Conservation (phyloP, 1,284 basidiomycete species). For the Boletus mariae region DNA sequence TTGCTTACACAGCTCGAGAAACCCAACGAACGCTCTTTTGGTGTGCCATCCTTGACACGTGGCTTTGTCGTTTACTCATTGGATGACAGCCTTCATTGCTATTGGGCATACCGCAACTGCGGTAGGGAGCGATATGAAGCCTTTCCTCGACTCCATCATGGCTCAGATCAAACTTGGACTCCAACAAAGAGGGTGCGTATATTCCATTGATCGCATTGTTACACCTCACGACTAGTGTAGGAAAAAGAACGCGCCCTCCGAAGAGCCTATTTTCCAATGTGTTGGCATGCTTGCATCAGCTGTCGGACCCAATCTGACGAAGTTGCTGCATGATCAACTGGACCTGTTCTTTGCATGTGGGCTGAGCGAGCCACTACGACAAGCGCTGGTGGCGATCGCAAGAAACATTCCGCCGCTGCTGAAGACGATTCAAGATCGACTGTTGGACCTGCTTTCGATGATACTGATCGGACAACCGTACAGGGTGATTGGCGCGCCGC, state of each 20-base stretch:
- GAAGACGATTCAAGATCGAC: constrained; percentile 90
- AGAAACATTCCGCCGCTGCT: constrained; percentile 88
- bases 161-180: constrained; percentile 86
- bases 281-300: constrained; percentile 94
- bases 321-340: constrained; percentile 93
- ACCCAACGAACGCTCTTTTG: constrained; percentile 85
- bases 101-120: constrained; percentile 94
- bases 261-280: constrained; percentile 97
- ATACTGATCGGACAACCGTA: constrained; percentile 84
- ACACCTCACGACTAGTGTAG: constrained; percentile 39
- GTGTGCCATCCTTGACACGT: constrained; percentile 38
- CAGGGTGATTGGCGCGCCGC: constrained; percentile 79
- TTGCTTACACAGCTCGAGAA: constrained; percentile 86
- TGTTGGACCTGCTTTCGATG: constrained; percentile 79
- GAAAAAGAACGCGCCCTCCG: constrained; percentile 90
- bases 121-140: constrained; percentile 93
- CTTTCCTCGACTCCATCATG: constrained; percentile 93
- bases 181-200: constrained; percentile 74
- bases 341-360: constrained; percentile 97
- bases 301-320: constrained; percentile 94
- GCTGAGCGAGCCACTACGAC: constrained; percentile 84
- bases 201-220: constrained; percentile 3
- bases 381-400: constrained; percentile 86
- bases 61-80: constrained; percentile 8
- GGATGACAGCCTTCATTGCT: constrained; percentile 79